These are phyloP conservation scores for Zygosaccharomyces siamensis DNA, from an alignment of 805 yeast genomes.

Conservation along the genomic window DNA sequence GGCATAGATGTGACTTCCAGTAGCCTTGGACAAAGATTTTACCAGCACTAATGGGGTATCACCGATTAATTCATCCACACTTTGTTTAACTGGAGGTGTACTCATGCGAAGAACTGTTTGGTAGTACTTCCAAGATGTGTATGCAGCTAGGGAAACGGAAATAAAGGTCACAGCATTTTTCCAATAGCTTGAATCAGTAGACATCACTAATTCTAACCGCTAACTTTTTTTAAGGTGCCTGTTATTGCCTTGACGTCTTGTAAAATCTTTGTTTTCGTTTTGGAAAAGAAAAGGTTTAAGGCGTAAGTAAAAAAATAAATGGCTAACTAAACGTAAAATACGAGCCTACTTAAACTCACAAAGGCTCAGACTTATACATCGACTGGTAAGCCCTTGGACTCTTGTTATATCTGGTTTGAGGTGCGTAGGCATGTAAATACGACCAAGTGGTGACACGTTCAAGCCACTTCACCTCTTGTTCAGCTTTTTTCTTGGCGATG, in stretches of 20 bases:
- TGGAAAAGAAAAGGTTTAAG: no score
- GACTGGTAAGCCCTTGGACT: background rate
- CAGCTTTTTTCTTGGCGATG: slow-evolving; percentile 10
- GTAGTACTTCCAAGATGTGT: slow-evolving; percentile 12
- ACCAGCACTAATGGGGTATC: slow-evolving; percentile 81
- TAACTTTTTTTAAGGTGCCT: background rate
- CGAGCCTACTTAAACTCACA: background rate
- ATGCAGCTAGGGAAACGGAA: slow-evolving; percentile 10
- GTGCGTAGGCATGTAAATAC: slow-evolving; percentile 15
- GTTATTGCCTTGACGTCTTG: no score
- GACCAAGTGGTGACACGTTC: slow-evolving; percentile 18
- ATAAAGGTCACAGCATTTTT: slow-evolving; percentile 9
- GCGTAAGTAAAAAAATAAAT: no score
- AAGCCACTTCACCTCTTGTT: slow-evolving; percentile 6
- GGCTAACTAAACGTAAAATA: slow-evolving; percentile 1
- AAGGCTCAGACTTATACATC: background rate
- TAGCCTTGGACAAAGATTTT: slow-evolving; percentile 59
- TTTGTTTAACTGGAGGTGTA: slow-evolving; percentile 39
- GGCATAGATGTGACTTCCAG: slow-evolving; percentile 82
- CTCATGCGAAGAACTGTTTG: slow-evolving; percentile 3
- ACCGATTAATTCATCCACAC: slow-evolving; percentile 78
- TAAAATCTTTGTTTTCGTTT: background rate
- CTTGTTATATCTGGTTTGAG: slow-evolving; percentile 3
- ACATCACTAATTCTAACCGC: background rate
- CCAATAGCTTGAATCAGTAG: slow-evolving; percentile 6